These are phyloP conservation scores for Capsella rubella DNA, from an alignment of 441 rosid genomes.

Conservation along the genomic window DNA sequence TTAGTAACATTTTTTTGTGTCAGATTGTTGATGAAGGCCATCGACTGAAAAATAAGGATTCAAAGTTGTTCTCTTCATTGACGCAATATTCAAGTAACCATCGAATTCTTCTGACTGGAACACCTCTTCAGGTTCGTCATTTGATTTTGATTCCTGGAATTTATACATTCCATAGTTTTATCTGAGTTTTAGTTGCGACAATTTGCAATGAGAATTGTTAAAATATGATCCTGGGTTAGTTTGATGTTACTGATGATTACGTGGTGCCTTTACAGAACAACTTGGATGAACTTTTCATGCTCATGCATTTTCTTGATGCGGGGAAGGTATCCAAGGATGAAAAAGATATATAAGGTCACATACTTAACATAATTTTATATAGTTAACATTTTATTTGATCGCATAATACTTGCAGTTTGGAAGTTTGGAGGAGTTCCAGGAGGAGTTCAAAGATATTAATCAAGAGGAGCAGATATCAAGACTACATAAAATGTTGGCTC, in stretches of 20 bases:
- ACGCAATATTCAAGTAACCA: slow-evolving; percentile 89
- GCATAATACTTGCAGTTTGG: slow-evolving; percentile 69
- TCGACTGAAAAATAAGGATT: slow-evolving; percentile 97
- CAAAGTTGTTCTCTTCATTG: slow-evolving; percentile 85
- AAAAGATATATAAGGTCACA: slow-evolving; percentile 29
- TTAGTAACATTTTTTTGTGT: slow-evolving; percentile 43
- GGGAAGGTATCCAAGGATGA: slow-evolving; percentile 77
- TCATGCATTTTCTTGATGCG: slow-evolving; percentile 99
- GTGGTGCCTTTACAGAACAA: slow-evolving; percentile 80
- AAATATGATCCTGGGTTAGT: slow-evolving; percentile 17
- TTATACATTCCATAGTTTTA: slow-evolving; percentile 15
- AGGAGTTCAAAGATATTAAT: slow-evolving; percentile 96
- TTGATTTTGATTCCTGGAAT: slow-evolving; percentile 30
- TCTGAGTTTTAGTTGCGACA: slow-evolving; percentile 13
- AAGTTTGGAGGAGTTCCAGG: slow-evolving; percentile 98
- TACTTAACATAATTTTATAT: slow-evolving; percentile 27
- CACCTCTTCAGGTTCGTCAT: slow-evolving; percentile 93
- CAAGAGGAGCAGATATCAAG: slow-evolving; percentile 98
- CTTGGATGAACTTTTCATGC: slow-evolving; percentile 99
- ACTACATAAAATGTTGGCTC: slow-evolving; percentile 97
- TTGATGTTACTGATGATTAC: slow-evolving; percentile 42
- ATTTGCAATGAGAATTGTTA: slow-evolving; percentile 11
- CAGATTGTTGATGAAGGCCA: slow-evolving; percentile 99
- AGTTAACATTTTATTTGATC: slow-evolving; percentile 28
- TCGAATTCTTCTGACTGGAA: slow-evolving; percentile 97